These are phyloP conservation scores for Gnaphalium uliginosum DNA, from an alignment of 129 eudicot species.

Conservation along the genomic window DNA sequence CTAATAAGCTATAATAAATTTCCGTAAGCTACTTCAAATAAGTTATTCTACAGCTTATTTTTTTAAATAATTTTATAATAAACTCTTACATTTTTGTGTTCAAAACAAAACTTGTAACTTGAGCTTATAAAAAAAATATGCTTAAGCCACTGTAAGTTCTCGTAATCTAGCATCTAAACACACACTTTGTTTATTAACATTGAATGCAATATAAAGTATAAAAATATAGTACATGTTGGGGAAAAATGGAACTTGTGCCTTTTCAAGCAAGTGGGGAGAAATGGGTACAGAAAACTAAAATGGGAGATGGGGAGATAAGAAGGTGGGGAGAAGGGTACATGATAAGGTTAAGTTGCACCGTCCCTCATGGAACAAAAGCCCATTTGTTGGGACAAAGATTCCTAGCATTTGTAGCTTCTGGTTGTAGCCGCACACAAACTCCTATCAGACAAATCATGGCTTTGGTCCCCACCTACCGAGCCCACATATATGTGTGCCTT, in stretches of 20 bases:
- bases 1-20: no score
- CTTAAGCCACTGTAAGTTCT: no score
- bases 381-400: constrained; percentile 32
- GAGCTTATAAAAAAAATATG: no score
- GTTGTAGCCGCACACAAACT: constrained; percentile 33
- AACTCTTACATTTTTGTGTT: no score
- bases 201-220: not conserved
- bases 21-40: no score
- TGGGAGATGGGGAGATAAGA: not conserved
- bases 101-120: no score
- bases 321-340: constrained; percentile 18
- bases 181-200: not conserved
- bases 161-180: no score
- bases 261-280: constrained; percentile 35
- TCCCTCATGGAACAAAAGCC: constrained; percentile 22
- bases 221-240: constrained; percentile 19
- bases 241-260: constrained; percentile 22
- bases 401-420: constrained; percentile 24
- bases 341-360: constrained; percentile 27
- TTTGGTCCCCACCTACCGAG: constrained; percentile 24
- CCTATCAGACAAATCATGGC: constrained; percentile 22
- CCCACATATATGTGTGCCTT: constrained; percentile 12
- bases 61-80: no score
- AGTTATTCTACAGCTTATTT: no score
- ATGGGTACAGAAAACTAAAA: not conserved